Conservation (phyloP, 1,139 yeast species). For the Scheffersomyces illinoinensis region DNA sequence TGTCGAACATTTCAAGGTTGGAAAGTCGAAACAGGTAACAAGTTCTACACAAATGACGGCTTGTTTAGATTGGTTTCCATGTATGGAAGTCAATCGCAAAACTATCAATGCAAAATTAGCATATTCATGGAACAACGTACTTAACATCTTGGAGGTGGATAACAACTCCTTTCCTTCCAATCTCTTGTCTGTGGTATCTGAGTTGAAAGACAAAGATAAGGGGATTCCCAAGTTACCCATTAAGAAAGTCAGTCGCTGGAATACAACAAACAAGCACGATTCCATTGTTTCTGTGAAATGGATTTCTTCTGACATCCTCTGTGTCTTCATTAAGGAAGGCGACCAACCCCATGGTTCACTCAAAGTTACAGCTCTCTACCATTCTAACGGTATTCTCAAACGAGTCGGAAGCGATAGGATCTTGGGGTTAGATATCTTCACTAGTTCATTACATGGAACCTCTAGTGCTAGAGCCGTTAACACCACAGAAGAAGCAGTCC, state of each 20-base stretch:
- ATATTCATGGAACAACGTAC: constrained; percentile 62
- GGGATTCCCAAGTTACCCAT: constrained; percentile 40
- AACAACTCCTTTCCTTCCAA: constrained; percentile 30
- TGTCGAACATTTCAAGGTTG: constrained; percentile 54
- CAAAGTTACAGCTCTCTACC: constrained; percentile 7
- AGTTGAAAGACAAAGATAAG: constrained; percentile 41
- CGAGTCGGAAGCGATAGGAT: constrained; percentile 5
- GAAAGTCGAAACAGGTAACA: constrained; percentile 39
- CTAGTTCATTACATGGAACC: neutral
- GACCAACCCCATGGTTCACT: neutral
- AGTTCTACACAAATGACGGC: constrained; percentile 26
- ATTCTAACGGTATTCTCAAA: constrained; percentile 1
- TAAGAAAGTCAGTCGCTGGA: constrained; percentile 47
- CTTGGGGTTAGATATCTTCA: neutral
- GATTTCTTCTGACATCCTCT: constrained; percentile 53
- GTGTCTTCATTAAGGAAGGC: constrained; percentile 25
- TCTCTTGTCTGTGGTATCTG: constrained; percentile 28
- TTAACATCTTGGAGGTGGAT: constrained; percentile 56
- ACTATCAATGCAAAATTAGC: constrained; percentile 54
- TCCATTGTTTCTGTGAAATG: constrained; percentile 58
- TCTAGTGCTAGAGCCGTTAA: neutral
- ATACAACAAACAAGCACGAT: constrained; percentile 31
- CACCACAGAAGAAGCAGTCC: neutral
- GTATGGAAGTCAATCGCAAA: constrained; percentile 22
- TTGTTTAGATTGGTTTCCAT: constrained; percentile 60